These are phyloP conservation scores for Escallonia herrerae DNA, from an alignment of 129 eudicot species.

Conservation along the genomic window DNA sequence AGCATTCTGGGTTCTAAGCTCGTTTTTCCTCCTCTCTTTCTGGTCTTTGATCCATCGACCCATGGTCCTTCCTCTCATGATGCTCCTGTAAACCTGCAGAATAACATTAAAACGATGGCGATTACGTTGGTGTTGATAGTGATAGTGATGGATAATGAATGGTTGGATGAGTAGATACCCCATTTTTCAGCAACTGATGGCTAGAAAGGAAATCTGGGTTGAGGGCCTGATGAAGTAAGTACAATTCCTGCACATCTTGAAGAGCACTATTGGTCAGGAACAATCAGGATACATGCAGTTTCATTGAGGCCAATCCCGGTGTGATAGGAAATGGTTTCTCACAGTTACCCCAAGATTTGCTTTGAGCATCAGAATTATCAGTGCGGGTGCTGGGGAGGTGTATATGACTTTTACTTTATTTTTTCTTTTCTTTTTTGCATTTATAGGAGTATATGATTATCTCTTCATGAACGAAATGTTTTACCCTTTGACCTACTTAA, in stretches of 20 bases:
- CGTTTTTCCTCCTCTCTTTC: constrained; percentile 74
- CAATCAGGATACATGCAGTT: too few relatives aligned
- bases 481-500: too few relatives aligned
- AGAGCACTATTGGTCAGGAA: not conserved
- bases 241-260: constrained; percentile 47
- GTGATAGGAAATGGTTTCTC: too few relatives aligned
- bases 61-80: constrained; percentile 68
- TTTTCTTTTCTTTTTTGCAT: too few relatives aligned
- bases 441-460: too few relatives aligned
- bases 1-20: constrained; percentile 72
- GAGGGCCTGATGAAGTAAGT: constrained; percentile 73
- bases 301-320: too few relatives aligned
- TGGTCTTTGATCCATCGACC: constrained; percentile 87
- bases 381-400: too few relatives aligned
- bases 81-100: constrained; percentile 52
- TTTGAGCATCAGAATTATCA: too few relatives aligned
- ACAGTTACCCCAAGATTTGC: too few relatives aligned
- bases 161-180: constrained; percentile 36
- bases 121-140: constrained; percentile 1
- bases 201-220: constrained; percentile 52
- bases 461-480: too few relatives aligned
- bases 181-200: constrained; percentile 68
- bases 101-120: not conserved
- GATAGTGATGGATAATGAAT: not conserved
- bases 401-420: too few relatives aligned